Base-by-base conservation (phyloP, 1,284 basidiomycete genomes). In the Naganishia liquefaciens region DNA sequence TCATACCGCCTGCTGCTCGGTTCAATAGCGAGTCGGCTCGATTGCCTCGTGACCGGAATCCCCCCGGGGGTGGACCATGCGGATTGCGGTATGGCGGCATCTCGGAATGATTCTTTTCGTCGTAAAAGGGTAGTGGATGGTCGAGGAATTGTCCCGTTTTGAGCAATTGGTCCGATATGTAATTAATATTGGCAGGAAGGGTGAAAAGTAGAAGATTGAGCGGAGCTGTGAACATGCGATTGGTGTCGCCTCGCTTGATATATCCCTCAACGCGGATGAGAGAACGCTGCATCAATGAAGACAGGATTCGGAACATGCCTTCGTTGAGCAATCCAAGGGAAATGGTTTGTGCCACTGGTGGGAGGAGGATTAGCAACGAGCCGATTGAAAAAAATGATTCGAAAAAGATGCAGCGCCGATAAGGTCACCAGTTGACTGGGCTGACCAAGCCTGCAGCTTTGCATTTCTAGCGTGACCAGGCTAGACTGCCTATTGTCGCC, bases 171-270 rank as follows among this genome's bases (percentile, higher is more conserved):
- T 87, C 83, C 62, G 89, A 86, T 69, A 99, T 87, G 64, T 88
- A 86, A 21, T 83, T 80, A 68, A 97, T 88, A 76, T 96, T 93
- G 42, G 91, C 89, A 70, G 93, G 93, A 5, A 91, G 89, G 15
- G 93, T 94, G 77, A 92, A 96, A 33, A 97, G 85, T 37, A 97
- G 84, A 74, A 97, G 83, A 74, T 90, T 88, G 50, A 98, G 82
- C 28, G 88, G 86, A 49, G 75, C 70, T 43, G 74, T 72, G 69
- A 74, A 76, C 58, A 70, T 71, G 70, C 72, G 62, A 1, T 9
- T 13, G 10, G 23, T 75, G 10, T 75, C 74, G 5, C 78, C 68
- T 6, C 81, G 75, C 43, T 79, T 70, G 25, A 81, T 77, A 54
- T 73, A 79, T 6, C 88, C 90, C 77, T 95, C 93, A 65, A 93